Percentiles rank a stretch among this genome's conserved stretches.
phyloP scores from a whole-genome alignment of 306 rosid species.

The Bauhinia variegata region DNA sequence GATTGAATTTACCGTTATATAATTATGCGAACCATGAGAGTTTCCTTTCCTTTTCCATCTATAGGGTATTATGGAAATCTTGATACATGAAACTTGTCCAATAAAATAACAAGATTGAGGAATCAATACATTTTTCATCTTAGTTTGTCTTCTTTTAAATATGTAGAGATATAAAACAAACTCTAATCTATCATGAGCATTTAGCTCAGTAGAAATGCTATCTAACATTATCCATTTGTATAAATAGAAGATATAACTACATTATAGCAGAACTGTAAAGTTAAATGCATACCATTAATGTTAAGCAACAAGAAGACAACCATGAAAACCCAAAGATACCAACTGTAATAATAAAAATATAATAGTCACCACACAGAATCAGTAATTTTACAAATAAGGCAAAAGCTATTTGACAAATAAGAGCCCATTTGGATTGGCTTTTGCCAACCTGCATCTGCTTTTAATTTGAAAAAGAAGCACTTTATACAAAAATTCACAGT shows the following conservation, averaged over 20 bases:
- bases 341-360: conserved; percentile 59
- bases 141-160: not conserved
- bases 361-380: conserved; percentile 35
- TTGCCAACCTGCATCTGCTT: too few species aligned
- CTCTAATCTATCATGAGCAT: not conserved
- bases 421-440: too few species aligned
- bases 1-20: conserved; percentile 22
- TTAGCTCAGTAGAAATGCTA: not conserved
- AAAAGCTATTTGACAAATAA: not conserved
- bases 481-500: too few species aligned
- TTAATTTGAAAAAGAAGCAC: too few species aligned
- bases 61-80: too few species aligned
- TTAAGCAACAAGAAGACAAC: conserved; percentile 80
- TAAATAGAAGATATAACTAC: conserved; percentile 1
- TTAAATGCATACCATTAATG: conserved; percentile 60
- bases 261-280: conserved; percentile 19
- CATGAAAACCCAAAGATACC: conserved; percentile 92
- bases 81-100: not conserved
- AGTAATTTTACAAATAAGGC: conserved; percentile 22
- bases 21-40: not conserved
- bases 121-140: not conserved
- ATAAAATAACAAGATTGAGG: not conserved
- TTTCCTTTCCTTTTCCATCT: too few species aligned
- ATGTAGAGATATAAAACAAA: not conserved
- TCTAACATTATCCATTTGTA: not conserved